These are phyloP conservation scores for Ceratocystis diversiconidia DNA, from an alignment of 2,329 filamentous ascomycete genomes.

Conservation along the genomic window DNA sequence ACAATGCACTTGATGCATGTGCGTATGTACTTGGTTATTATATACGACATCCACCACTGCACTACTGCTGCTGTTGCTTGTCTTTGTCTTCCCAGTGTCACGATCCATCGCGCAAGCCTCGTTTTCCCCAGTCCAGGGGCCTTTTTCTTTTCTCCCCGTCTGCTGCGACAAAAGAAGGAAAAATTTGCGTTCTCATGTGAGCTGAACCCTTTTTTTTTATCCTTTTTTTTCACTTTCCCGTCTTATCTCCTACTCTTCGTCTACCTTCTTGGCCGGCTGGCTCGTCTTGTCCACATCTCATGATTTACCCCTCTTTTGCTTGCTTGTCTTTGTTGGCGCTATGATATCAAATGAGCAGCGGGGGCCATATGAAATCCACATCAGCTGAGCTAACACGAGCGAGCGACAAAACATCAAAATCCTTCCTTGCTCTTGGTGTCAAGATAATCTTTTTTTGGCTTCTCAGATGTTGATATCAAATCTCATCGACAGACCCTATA, in stretches of 20 bases:
- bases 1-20: too few relatives aligned
- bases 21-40: too few relatives aligned
- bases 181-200: not conserved
- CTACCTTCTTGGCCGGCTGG: not conserved
- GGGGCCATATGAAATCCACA: too few relatives aligned
- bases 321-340: not conserved
- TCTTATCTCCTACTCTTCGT: not conserved
- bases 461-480: not conserved
- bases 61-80: not conserved
- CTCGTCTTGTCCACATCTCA: not conserved
- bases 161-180: too few relatives aligned
- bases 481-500: not conserved
- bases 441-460: not conserved
- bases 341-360: not conserved
- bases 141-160: not conserved
- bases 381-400: not conserved
- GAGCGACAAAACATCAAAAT: not conserved
- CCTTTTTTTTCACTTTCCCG: not conserved
- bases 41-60: too few relatives aligned
- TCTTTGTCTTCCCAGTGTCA: not conserved
- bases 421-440: not conserved
- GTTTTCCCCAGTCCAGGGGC: not conserved
- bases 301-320: not conserved
- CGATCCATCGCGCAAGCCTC: constrained; percentile 4
- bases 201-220: not conserved